Conservation (phyloP, 768 basidiomycete genomes). For the Amanita pseudoporphyria region DNA sequence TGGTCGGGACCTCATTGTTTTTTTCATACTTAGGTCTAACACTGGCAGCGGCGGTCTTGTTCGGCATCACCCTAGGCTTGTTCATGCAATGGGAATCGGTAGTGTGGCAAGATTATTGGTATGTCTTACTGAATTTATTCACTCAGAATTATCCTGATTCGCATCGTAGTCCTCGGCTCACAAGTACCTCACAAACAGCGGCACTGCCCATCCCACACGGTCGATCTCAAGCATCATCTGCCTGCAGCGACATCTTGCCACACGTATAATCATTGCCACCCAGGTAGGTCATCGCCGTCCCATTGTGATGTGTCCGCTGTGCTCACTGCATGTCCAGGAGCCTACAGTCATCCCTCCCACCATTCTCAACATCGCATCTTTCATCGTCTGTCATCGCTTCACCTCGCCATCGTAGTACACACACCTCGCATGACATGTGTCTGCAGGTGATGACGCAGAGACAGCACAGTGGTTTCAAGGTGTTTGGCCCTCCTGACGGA, state of each 20-base stretch:
- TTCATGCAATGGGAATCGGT: constrained; percentile 11
- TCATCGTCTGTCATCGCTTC: constrained; percentile 41
- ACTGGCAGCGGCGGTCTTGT: constrained; percentile 22
- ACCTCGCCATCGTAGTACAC: constrained; percentile 49
- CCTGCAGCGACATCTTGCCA: constrained; percentile 42
- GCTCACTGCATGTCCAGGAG: constrained; percentile 16
- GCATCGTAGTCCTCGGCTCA: constrained; percentile 33
- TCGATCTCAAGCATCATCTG: constrained; percentile 37
- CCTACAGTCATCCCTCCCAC: constrained; percentile 46
- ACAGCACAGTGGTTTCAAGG: constrained; percentile 9
- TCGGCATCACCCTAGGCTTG: constrained; percentile 31
- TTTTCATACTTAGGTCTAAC: constrained; percentile 8
- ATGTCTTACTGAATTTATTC: not conserved
- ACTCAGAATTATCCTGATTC: not conserved
- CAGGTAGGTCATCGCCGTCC: constrained; percentile 18
- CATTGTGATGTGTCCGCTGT: not conserved
- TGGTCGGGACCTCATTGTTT: not conserved
- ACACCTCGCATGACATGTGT: constrained; percentile 39
- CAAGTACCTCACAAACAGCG: constrained; percentile 33
- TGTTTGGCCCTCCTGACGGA: constrained; percentile 10
- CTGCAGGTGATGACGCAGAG: constrained; percentile 28
- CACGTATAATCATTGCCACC: constrained; percentile 43
- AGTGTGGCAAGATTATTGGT: constrained; percentile 13
- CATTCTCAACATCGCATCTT: constrained; percentile 38
- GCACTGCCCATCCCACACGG: constrained; percentile 31